phyloP scores from a whole-genome alignment of 192 early-diverging fungal species.

The Obelidium mucronatum region DNA sequence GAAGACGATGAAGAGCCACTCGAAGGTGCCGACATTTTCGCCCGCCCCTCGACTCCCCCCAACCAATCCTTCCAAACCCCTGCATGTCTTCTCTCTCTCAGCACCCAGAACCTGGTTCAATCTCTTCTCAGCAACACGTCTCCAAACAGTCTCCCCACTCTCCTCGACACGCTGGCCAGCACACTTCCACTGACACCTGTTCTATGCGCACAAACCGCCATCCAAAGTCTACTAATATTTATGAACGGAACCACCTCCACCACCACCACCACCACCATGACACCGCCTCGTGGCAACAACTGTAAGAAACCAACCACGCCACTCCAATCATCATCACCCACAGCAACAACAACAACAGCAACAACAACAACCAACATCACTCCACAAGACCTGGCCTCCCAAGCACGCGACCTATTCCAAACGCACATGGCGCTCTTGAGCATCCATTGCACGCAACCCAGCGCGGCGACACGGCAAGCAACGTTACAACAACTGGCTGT shows the following conservation, averaged over 20 bases:
- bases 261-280: neutral
- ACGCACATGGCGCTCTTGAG: constrained; percentile 6
- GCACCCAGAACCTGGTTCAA: constrained; percentile 2
- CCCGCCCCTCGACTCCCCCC: neutral
- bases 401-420: neutral
- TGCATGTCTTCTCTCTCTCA: neutral
- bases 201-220: neutral
- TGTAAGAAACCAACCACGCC: too few relatives aligned
- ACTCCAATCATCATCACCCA: too few relatives aligned
- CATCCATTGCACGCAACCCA: constrained; percentile 1
- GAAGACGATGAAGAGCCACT: neutral
- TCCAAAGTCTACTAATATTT: neutral
- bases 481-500: neutral
- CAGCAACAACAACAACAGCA: neutral
- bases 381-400: neutral
- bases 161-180: constrained; percentile 7
- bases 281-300: neutral
- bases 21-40: too few relatives aligned
- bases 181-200: neutral
- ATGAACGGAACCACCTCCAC: too few relatives aligned
- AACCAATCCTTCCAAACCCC: neutral
- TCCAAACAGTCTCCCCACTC: neutral
- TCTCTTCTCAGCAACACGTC: neutral
- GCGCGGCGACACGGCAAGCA: neutral
- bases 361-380: neutral